Evolutionary conservation across 1,284 basidiomycete species (phyloP).

Genomic region (Ceratobasidium sp.): DNA sequence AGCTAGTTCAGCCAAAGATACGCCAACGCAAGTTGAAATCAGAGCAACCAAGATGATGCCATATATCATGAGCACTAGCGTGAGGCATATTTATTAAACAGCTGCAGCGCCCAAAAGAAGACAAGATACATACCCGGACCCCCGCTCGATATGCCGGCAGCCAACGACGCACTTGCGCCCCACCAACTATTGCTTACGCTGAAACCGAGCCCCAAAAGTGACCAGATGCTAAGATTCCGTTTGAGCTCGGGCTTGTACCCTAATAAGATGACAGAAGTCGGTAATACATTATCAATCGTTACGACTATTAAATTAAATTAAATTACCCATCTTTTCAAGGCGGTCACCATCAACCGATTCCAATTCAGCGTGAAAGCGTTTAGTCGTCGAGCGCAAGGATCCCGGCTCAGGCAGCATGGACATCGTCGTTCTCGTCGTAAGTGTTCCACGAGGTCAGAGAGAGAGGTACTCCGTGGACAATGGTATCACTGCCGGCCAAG

Average conservation of each 20-base stretch:
- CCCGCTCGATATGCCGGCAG: constrained; percentile 14
- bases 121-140: constrained; percentile 20
- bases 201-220: constrained; percentile 29
- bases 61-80: constrained; percentile 40
- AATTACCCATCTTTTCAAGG: constrained; percentile 30
- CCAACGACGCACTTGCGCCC: constrained; percentile 19
- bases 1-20: constrained; percentile 42
- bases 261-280: neutral
- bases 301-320: neutral
- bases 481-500: neutral
- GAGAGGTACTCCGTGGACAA: neutral
- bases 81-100: too few relatives aligned
- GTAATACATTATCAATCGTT: too few relatives aligned
- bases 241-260: constrained; percentile 34
- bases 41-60: constrained; percentile 32
- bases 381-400: neutral
- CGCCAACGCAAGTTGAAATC: constrained; percentile 32
- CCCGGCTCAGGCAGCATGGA: constrained; percentile 3
- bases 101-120: too few relatives aligned
- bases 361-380: neutral
- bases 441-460: neutral
- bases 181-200: constrained; percentile 36
- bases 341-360: constrained; percentile 27
- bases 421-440: neutral
- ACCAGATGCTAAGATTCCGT: constrained; percentile 39